Base-by-base conservation (phyloP, 176 grass and related monocot genomes). In the Carex myosuroides region DNA sequence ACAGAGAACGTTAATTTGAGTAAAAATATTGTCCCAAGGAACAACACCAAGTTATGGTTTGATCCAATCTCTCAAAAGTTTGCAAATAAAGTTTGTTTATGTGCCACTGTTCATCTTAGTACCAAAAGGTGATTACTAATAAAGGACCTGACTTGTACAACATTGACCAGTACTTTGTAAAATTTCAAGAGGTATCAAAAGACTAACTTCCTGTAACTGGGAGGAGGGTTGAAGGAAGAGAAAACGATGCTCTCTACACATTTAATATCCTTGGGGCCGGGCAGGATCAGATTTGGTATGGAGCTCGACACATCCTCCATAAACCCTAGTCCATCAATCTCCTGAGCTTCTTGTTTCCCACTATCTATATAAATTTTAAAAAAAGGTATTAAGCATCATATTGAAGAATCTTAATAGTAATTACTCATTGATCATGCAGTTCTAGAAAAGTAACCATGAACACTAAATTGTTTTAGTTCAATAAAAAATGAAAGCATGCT, bases 141-240 rank as follows among this genome's bases (percentile, higher is more conserved):
- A 77, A 77, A 55, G 50, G 48, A 54, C 72, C 72, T 55, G 24
- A 57, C 50, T 57, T 52, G 44, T 78, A 55, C 52, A 57, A 14
- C 13, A 78, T 78, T 78, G 29, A 13, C 13, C 26, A 56, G 24
- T 29, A 78, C 54, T 48, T 57, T 33, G 6, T 7, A 56, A 17
- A 75, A 26, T 55, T 52, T 55, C 13, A 56, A 77, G 73, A 60
- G 11, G 54, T 55, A 57, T 80, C 46, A 46, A 54, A 60, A 81
- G 5, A 85, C 48, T 85, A 86, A 97, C 97, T 91, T 93, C 78
- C 97, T 93, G 79, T 94, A 90, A 89, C 84, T 94, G 13, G 97
- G 97, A 18, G 97, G 97, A 94, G 97, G 97, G 76, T 99, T 99
- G 57, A 99, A 94, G 56, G 93, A 95, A 46, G 93, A 99, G 89